Evolutionary conservation across 768 basidiomycete genomes (phyloP), one percentile per base, ranked within the genome.

Genomic region (Boletus barrowsii): DNA sequence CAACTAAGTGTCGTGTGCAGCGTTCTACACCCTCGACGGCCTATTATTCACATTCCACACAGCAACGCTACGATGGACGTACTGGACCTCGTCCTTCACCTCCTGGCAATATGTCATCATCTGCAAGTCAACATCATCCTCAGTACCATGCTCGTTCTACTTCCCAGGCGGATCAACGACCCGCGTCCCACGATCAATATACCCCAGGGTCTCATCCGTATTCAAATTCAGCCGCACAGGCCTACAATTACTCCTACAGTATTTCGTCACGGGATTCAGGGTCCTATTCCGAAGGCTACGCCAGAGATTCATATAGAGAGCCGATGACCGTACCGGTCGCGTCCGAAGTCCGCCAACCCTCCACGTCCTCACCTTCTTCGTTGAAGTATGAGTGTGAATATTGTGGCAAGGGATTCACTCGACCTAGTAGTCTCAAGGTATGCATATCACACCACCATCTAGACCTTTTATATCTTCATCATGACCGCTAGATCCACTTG

Each of bases 401-500:
- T 69, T 92, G 89, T 67, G 84, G 85, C 29, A 92, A 91, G 67
- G 83, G 84, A 18, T 92, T 92, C 72, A 90, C 81, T 64, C 80
- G 89, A 24, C 89, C 89, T 0, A 90, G 88, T 58, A 92, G 89
- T 71, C 79, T 92, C 63, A 90, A 83, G 81, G 89, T 87, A 57
- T 68, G 56, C 22, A 47, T 42, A 32, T 47, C 54, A 44, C 47
- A 17, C 46, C 35, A 37, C 49, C 41, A 33, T 54, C 39, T 43
- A 40, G 30, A 24, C 17, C 22, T 35, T 42, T 20, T 41, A 35
- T 20, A 13, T 55, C 37, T 53, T 60, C 29, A 64, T 53, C 55
- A 11, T 51, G 29, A 18, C 55, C 39, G 33, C 57, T 56, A 91
- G 90, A 91, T 90, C 59, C 90, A 92, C 70, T 70, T 88, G 58